Evolutionary conservation across 306 rosid genomes (phyloP).

Genomic region (Quercus variabilis): DNA sequence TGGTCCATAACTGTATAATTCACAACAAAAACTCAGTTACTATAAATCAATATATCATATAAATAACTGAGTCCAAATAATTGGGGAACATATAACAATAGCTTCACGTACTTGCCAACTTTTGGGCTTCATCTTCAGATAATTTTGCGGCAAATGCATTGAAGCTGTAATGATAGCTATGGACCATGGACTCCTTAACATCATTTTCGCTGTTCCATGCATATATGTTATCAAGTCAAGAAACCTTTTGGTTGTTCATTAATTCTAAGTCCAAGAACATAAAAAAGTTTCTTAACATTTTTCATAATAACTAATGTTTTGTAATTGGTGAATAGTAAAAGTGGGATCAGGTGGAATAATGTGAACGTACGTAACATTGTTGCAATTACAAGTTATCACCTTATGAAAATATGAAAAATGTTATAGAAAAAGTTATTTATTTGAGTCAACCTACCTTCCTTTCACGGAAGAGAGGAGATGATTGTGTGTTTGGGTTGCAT

Average conservation of each 20-base stretch:
- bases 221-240: neutral
- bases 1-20: constrained; percentile 46
- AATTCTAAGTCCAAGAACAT: too few species aligned
- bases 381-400: too few species aligned
- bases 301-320: too few species aligned
- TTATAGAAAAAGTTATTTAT: too few species aligned
- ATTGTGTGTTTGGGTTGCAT: constrained; percentile 40
- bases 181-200: constrained; percentile 58
- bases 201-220: constrained; percentile 37
- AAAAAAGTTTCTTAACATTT: too few species aligned
- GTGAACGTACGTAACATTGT: too few species aligned
- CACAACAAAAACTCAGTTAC: neutral
- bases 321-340: too few species aligned
- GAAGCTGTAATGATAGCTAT: constrained; percentile 78
- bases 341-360: too few species aligned
- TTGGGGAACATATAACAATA: neutral
- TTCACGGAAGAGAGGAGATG: constrained; percentile 59
- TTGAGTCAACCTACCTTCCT: constrained; percentile 47
- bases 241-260: neutral
- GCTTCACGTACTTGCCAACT: constrained; percentile 41
- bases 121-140: constrained; percentile 58
- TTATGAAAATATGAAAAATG: too few species aligned
- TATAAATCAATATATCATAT: neutral
- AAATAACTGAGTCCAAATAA: neutral
- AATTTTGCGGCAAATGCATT: constrained; percentile 91